Evolutionary conservation across 192 early-diverging fungal species (phyloP).

Genomic region (Coemansia biformis): DNA sequence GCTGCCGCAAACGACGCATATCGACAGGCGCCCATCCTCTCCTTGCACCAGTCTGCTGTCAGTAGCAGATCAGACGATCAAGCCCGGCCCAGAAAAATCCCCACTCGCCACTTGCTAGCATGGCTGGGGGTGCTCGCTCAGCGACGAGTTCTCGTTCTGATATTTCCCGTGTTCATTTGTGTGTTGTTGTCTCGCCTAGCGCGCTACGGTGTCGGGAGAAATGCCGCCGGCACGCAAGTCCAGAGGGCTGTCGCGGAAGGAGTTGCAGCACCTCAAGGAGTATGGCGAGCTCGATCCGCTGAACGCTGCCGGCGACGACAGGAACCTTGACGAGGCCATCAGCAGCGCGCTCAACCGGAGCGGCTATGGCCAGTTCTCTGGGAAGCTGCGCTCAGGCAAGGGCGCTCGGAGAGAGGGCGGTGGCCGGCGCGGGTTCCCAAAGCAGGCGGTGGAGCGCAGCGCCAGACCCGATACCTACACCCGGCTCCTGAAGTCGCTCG

Average conservation of each 20-base stretch:
- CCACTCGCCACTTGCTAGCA: too few species aligned
- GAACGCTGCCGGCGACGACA: slow-evolving; percentile 22
- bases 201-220: too few species aligned
- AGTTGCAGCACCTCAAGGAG: slow-evolving; percentile 58
- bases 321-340: slow-evolving; percentile 38
- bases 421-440: neutral
- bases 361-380: slow-evolving; percentile 22
- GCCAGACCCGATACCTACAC: slow-evolving; percentile 29
- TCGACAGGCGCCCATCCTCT: too few species aligned
- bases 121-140: too few species aligned
- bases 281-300: slow-evolving; percentile 63
- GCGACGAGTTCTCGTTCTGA: too few species aligned
- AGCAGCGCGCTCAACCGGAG: slow-evolving; percentile 45
- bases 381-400: slow-evolving; percentile 3
- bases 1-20: too few species aligned
- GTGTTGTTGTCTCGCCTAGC: too few species aligned
- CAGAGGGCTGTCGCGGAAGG: slow-evolving; percentile 39
- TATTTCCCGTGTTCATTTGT: too few species aligned
- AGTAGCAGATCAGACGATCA: too few species aligned
- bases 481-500: slow-evolving; percentile 29
- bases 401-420: neutral
- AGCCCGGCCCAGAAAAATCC: too few species aligned
- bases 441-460: slow-evolving; percentile 8
- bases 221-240: slow-evolving; percentile 48
- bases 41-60: too few species aligned